A percentile compares a stretch with the other conserved stretches of the same genome.
Evolutionary conservation across 371 early-diverging fungal species (phyloP).

Genomic region (Umbelopsis sp.): DNA sequence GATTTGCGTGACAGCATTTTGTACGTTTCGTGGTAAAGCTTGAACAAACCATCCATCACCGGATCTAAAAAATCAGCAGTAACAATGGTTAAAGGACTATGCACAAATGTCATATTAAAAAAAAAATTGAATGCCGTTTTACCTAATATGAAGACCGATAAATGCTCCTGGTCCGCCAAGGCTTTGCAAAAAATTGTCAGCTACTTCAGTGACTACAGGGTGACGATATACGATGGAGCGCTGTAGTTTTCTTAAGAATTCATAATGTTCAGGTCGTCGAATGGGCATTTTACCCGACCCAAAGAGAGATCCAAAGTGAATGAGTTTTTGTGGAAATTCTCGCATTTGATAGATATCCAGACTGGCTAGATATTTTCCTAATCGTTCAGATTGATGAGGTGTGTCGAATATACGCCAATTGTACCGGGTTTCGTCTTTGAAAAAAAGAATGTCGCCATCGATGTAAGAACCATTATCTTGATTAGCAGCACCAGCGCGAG

Average conservation of each 20-base stretch:
- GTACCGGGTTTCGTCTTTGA: slow-evolving; percentile 50
- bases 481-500: slow-evolving; percentile 25
- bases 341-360: slow-evolving; percentile 42
- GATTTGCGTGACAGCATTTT: slow-evolving; percentile 35
- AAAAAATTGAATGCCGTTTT: neutral
- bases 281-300: slow-evolving; percentile 54
- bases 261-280: slow-evolving; percentile 39
- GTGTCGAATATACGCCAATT: slow-evolving; percentile 54
- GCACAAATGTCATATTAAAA: too few species aligned
- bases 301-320: slow-evolving; percentile 52
- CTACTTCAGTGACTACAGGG: slow-evolving; percentile 47
- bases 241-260: slow-evolving; percentile 40
- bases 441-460: slow-evolving; percentile 49
- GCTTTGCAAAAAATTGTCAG: slow-evolving; percentile 44
- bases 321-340: slow-evolving; percentile 35
- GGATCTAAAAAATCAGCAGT: slow-evolving; percentile 32
- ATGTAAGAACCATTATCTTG: slow-evolving; percentile 32
- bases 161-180: slow-evolving; percentile 59
- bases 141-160: slow-evolving; percentile 58
- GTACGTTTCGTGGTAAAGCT: slow-evolving; percentile 42
- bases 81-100: neutral
- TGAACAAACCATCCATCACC: slow-evolving; percentile 61
- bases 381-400: slow-evolving; percentile 39
- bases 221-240: slow-evolving; percentile 48
- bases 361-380: slow-evolving; percentile 46